Evolutionary conservation across 768 basidiomycete species (phyloP).

Genomic region (Leucosporidium creatinivorum): DNA sequence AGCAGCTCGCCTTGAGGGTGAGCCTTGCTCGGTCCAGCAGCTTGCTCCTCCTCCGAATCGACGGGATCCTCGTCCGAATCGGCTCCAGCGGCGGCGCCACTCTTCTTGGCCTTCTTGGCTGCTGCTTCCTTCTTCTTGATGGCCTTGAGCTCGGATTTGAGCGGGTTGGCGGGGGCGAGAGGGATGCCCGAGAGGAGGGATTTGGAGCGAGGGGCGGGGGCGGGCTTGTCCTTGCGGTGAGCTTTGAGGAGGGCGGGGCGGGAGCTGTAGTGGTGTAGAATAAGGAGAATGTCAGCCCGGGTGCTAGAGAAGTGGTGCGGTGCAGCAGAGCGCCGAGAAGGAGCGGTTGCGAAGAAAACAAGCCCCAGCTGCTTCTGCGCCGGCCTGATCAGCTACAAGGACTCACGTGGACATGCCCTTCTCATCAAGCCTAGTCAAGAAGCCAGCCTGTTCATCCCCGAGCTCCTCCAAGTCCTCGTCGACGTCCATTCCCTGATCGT

Average conservation of each 20-base stretch:
- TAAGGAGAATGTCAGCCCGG: neutral
- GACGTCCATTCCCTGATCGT: constrained; percentile 61
- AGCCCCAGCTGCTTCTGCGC: neutral
- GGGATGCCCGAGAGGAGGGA: constrained; percentile 17
- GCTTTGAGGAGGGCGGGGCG: constrained; percentile 22
- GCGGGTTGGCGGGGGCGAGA: constrained; percentile 13
- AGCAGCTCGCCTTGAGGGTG: constrained; percentile 55
- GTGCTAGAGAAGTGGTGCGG: no score
- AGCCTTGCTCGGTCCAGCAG: constrained; percentile 50
- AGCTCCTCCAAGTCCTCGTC: constrained; percentile 56
- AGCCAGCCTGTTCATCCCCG: constrained; percentile 43
- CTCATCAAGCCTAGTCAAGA: constrained; percentile 64
- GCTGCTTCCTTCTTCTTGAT: constrained; percentile 23
- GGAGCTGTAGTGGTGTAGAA: constrained; percentile 17
- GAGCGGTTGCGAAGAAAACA: neutral
- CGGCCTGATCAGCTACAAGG: neutral
- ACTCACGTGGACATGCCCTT: constrained; percentile 72
- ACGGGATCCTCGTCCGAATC: constrained; percentile 35
- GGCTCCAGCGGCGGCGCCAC: constrained; percentile 54
- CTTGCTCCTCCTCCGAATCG: constrained; percentile 58
- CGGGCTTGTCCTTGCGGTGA: constrained; percentile 26
- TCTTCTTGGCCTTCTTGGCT: constrained; percentile 17
- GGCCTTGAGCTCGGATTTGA: constrained; percentile 29
- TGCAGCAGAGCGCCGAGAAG: no score
- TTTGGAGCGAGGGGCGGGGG: constrained; percentile 1